Evolutionary conservation across 83 land plant species (phyloP).

Genomic region (Larix sibirica): DNA sequence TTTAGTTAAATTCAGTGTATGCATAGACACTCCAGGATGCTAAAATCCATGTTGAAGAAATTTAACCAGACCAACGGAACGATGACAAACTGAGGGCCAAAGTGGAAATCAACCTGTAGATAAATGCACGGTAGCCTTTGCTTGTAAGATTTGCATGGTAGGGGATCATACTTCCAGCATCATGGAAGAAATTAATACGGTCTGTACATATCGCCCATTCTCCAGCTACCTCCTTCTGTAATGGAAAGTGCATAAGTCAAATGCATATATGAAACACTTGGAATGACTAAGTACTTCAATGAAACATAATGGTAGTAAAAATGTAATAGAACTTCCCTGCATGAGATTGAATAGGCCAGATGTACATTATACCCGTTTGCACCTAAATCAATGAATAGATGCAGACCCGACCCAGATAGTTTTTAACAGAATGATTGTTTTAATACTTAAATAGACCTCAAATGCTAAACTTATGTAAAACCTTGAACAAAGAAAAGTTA

Average conservation of each 20-base stretch:
- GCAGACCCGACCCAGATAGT: neutral
- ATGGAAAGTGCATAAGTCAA: neutral
- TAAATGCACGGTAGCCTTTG: conserved; percentile 69
- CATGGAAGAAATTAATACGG: conserved; percentile 37
- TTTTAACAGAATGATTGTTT: neutral
- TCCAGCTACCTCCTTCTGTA: conserved; percentile 45
- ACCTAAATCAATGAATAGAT: neutral
- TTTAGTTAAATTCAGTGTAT: too few species aligned
- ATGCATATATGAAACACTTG: neutral
- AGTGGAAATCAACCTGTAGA: conserved; percentile 40
- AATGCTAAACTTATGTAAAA: neutral
- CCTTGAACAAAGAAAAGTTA: too few species aligned
- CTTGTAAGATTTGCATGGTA: conserved; percentile 63
- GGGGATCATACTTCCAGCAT: conserved; percentile 86
- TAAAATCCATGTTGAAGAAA: too few species aligned
- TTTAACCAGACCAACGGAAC: too few species aligned
- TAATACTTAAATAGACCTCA: too few species aligned
- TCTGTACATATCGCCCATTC: conserved; percentile 64
- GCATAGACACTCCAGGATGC: too few species aligned
- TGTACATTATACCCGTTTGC: neutral
- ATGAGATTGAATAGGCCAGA: neutral
- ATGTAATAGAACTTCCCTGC: neutral
- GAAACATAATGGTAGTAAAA: neutral
- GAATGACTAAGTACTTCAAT: neutral
- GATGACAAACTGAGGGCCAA: too few species aligned